phyloP scores from a whole-genome alignment of 2,329 filamentous ascomycete genomes.

The Camillea tinctor region DNA sequence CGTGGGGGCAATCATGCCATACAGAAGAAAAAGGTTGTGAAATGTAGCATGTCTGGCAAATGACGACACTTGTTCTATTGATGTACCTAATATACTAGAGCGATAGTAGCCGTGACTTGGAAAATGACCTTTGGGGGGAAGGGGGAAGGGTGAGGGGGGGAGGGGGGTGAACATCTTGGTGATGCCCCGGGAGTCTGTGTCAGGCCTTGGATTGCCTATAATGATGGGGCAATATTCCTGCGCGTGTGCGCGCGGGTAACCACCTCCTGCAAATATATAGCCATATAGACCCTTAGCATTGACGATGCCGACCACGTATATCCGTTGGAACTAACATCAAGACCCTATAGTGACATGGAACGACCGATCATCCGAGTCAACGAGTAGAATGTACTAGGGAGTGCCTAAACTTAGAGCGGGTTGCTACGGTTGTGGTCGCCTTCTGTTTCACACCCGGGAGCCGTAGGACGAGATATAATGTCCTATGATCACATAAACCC shows the following conservation, averaged over 20 bases:
- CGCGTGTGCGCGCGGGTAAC: background rate
- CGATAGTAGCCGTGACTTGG: background rate
- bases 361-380: background rate
- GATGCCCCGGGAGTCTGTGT: slow-evolving; percentile 5
- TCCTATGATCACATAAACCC: background rate
- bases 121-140: too few relatives aligned
- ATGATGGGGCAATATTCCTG: background rate
- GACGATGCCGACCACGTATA: background rate
- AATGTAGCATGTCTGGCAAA: slow-evolving; percentile 19
- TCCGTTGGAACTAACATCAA: background rate
- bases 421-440: background rate
- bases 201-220: slow-evolving; percentile 1
- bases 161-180: background rate
- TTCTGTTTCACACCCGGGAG: background rate
- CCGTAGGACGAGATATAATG: background rate
- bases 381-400: background rate
- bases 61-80: slow-evolving; percentile 14
- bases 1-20: slow-evolving; percentile 14
- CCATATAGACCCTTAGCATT: background rate
- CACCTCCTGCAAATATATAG: background rate
- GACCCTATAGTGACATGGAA: background rate
- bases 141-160: too few relatives aligned
- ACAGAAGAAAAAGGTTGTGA: slow-evolving; percentile 17
- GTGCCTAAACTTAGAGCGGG: background rate
- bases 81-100: slow-evolving; percentile 10